These are phyloP conservation scores for Paulownia fortunei DNA, from an alignment of 257 asterid species.

Conservation along the genomic window DNA sequence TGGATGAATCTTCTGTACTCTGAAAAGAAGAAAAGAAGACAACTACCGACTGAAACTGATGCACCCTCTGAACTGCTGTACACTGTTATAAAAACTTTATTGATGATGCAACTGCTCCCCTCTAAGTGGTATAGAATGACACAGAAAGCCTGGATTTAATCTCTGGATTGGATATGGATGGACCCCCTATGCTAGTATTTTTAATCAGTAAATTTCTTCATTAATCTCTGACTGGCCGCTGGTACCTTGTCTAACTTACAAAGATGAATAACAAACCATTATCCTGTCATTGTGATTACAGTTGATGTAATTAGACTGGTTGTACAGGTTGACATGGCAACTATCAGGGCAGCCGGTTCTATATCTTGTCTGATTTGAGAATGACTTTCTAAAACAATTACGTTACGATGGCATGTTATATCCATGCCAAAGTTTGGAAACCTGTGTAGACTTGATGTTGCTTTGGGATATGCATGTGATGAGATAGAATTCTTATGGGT, in stretches of 20 bases:
- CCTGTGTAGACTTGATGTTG: background rate
- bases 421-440: background rate
- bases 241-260: too few species aligned
- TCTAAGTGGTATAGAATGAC: too few species aligned
- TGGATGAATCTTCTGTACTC: background rate
- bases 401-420: background rate
- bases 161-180: too few species aligned
- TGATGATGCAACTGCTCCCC: too few species aligned
- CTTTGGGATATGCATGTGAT: conserved; percentile 8
- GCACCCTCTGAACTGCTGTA: background rate
- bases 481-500: background rate
- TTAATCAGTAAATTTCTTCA: too few species aligned
- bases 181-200: too few species aligned
- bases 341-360: too few species aligned
- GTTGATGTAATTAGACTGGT: background rate
- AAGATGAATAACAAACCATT: too few species aligned
- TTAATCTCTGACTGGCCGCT: too few species aligned
- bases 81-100: too few species aligned
- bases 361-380: background rate
- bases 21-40: background rate
- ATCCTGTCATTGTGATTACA: too few species aligned
- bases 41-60: background rate
- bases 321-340: background rate
- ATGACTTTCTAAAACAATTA: background rate
- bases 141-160: too few species aligned